These are phyloP conservation scores for Phyllosticta citribraziliensis DNA, from an alignment of 2,329 filamentous ascomycete genomes.

Conservation along the genomic window DNA sequence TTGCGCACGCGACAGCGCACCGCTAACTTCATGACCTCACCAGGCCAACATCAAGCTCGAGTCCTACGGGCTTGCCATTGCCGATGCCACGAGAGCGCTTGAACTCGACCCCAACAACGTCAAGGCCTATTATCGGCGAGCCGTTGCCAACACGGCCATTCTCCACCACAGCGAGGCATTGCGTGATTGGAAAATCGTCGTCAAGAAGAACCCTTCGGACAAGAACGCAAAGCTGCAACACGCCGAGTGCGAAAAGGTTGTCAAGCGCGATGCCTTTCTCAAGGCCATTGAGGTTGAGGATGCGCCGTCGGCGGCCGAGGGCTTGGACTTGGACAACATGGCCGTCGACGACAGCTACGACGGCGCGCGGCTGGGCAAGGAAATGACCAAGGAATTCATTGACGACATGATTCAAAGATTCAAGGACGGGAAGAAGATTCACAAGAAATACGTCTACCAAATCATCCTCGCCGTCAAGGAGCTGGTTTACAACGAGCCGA, in stretches of 20 bases:
- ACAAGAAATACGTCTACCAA: conserved; percentile 95
- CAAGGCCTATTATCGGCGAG: conserved; percentile 95
- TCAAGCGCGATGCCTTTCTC: conserved; percentile 85
- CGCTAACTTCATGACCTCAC: conserved; percentile 14
- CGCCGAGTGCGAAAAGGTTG: conserved; percentile 87
- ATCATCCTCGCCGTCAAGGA: conserved; percentile 86
- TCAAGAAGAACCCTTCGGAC: conserved; percentile 77
- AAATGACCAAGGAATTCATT: conserved; percentile 95
- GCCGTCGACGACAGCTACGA: conserved; percentile 76
- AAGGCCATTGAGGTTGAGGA: conserved; percentile 91
- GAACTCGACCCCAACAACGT: conserved; percentile 79
- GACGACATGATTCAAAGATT: conserved; percentile 96
- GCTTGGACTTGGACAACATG: conserved; percentile 80
- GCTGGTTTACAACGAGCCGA: conserved; percentile 82
- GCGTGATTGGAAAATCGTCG: conserved; percentile 83
- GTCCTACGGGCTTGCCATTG: conserved; percentile 84
- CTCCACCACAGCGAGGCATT: conserved; percentile 80
- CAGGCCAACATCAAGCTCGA: conserved; percentile 93
- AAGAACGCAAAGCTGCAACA: conserved; percentile 86
- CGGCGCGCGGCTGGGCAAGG: conserved; percentile 58
- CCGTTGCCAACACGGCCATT: conserved; percentile 84
- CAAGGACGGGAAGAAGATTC: conserved; percentile 90
- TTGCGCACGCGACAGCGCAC: conserved; percentile 16
- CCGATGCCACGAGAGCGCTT: conserved; percentile 83
- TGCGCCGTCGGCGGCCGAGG: conserved; percentile 83